Evolutionary conservation across 805 yeast species (phyloP).

Genomic region (Candida glaebosa): DNA sequence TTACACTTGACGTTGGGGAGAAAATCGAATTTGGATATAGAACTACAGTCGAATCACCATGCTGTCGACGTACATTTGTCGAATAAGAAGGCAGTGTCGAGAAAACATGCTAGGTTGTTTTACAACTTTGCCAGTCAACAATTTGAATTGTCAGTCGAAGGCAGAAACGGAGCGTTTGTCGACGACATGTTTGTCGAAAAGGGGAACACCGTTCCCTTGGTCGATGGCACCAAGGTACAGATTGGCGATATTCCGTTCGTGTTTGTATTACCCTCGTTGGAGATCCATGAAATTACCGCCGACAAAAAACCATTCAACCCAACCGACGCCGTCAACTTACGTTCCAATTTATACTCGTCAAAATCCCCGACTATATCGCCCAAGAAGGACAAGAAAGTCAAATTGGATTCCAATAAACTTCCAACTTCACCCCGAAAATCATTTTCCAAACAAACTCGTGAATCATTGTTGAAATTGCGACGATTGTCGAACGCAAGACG

Average conservation of each 20-base stretch:
- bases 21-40: constrained; percentile 47
- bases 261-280: constrained; percentile 78
- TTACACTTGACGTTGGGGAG: constrained; percentile 93
- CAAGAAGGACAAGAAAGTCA: constrained; percentile 6
- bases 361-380: constrained; percentile 16
- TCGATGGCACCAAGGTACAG: constrained; percentile 80
- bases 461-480: constrained; percentile 18
- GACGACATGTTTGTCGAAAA: constrained; percentile 86
- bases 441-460: constrained; percentile 5
- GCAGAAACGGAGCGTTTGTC: constrained; percentile 96
- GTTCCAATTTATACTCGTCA: constrained; percentile 43
- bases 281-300: constrained; percentile 11
- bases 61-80: constrained; percentile 92
- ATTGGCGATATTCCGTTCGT: constrained; percentile 89
- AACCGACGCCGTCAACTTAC: constrained; percentile 57
- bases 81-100: constrained; percentile 85
- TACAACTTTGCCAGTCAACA: constrained; percentile 95
- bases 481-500: constrained; percentile 35
- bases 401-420: too few species aligned
- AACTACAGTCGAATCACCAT: constrained; percentile 61
- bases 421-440: constrained; percentile 1
- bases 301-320: constrained; percentile 49
- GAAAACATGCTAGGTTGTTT: constrained; percentile 93
- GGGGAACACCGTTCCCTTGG: constrained; percentile 86
- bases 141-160: constrained; percentile 86